Percentiles rank a stretch among this genome's conserved stretches.
Conservation (phyloP, 1,284 basidiomycete genomes). For the Leccinum solheimii region DNA sequence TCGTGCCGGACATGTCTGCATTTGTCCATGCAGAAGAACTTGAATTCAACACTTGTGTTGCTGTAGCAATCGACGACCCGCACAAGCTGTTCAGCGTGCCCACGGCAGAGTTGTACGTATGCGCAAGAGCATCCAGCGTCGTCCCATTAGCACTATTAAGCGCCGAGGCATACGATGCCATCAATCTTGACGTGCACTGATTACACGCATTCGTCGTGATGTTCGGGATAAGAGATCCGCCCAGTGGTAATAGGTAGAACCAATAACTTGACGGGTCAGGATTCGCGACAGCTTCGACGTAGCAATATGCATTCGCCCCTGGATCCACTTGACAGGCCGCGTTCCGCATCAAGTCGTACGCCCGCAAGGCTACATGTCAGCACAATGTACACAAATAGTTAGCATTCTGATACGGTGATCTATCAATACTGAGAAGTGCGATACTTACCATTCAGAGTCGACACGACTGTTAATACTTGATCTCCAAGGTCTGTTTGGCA, state of each 20-base stretch:
- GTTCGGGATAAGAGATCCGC: slow-evolving; percentile 46
- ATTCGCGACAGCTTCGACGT: slow-evolving; percentile 56
- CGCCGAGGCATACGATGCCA: slow-evolving; percentile 47
- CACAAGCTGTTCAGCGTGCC: slow-evolving; percentile 36
- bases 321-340: slow-evolving; percentile 58
- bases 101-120: slow-evolving; percentile 43
- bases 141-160: slow-evolving; percentile 15
- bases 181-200: slow-evolving; percentile 54
- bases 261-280: slow-evolving; percentile 61
- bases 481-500: slow-evolving; percentile 57
- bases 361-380: slow-evolving; percentile 47
- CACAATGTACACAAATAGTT: background rate
- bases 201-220: slow-evolving; percentile 53
- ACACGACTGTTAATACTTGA: slow-evolving; percentile 48
- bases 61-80: slow-evolving; percentile 36
- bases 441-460: slow-evolving; percentile 52
- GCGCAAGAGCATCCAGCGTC: slow-evolving; percentile 34
- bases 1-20: slow-evolving; percentile 10
- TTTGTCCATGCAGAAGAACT: slow-evolving; percentile 16
- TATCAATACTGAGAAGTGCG: background rate
- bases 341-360: slow-evolving; percentile 58
- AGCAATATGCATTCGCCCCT: slow-evolving; percentile 65
- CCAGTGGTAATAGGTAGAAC: slow-evolving; percentile 65
- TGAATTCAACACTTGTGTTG: slow-evolving; percentile 12
- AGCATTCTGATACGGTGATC: background rate